Base-by-base conservation (phyloP, 2,329 filamentous ascomycete genomes). In the Cercospora sp. region DNA sequence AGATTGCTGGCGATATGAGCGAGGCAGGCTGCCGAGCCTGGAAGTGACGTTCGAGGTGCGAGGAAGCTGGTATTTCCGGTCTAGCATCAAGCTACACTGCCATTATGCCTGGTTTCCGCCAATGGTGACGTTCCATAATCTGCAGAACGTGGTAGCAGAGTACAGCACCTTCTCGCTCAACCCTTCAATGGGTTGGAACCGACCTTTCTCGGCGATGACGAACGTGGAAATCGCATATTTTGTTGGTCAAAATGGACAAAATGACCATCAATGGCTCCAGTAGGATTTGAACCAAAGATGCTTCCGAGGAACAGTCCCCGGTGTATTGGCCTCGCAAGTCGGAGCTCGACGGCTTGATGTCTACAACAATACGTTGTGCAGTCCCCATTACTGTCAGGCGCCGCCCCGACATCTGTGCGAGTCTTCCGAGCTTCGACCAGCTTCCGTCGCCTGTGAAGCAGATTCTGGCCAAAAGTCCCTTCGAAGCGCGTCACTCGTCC, bases 321-420 rank as follows among this genome's bases (percentile, higher is more conserved):
- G 61, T 4, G 30, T 30, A 0, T 51, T 71, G 10, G 74, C 74
- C n/a, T 63, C 69, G 4, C 53, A 58, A 2, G 61, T 59, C 10
- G 74, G 73, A 20, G 69, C 66, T 10, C 61, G 70, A 51, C 66
- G 72, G 2, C 60, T 71, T 10, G 73, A 75, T 57, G 60, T 64
- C 7, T 75, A 73, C 65, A 20, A 65, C 68, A 10, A 67, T 75
- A n/a, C 69, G 74, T 5, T 68, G 67, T 55, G 68, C 63, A 3
- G 20, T 75, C 23, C 74, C 74, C 4, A 59, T 75, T 12, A 74
- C 72, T 6, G 69, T 75, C 61, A 72, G 69, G 63, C 63, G 74
- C 5, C 65, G 64, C 10, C 72, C 74, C 18, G 72, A 73, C 13
- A 33, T 18, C 3, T 75, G 74, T 48, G 39, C 53, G 23, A 61